Evolutionary conservation across 2,329 filamentous ascomycete genomes (phyloP).

Genomic region (Xylariomycetidae sp.): DNA sequence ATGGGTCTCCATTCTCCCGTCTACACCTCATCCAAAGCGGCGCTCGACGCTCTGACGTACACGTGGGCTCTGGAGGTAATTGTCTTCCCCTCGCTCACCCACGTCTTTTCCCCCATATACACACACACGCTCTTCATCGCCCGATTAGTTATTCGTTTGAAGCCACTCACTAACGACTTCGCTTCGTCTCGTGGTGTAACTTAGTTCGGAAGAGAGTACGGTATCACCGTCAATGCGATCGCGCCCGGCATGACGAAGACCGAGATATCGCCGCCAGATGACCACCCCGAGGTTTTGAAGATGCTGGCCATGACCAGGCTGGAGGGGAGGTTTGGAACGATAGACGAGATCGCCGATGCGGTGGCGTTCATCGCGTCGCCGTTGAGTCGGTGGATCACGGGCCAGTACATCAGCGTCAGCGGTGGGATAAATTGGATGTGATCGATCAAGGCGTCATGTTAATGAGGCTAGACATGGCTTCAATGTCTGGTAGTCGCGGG

Average conservation of each 20-base stretch:
- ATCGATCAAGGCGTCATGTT: no score
- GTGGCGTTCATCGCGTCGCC: slow-evolving; percentile 34
- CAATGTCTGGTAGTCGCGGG: no score
- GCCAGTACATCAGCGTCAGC: slow-evolving; percentile 11
- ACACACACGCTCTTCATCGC: background rate
- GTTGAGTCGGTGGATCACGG: slow-evolving; percentile 40
- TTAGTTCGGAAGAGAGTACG: slow-evolving; percentile 27
- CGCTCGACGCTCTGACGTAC: slow-evolving; percentile 29
- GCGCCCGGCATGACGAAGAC: slow-evolving; percentile 35
- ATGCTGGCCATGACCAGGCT: slow-evolving; percentile 30
- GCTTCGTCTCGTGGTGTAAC: slow-evolving; percentile 15
- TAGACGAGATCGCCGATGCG: slow-evolving; percentile 38
- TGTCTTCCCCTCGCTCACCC: no score
- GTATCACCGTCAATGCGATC: slow-evolving; percentile 40
- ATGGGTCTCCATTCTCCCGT: slow-evolving; percentile 12
- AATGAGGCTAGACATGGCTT: no score
- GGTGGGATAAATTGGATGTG: slow-evolving; percentile 9
- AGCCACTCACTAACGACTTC: no score
- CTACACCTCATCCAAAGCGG: slow-evolving; percentile 30
- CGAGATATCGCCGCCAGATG: slow-evolving; percentile 27
- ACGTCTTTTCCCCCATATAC: slow-evolving; percentile 1
- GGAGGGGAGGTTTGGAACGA: slow-evolving; percentile 28
- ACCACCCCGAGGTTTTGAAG: no score
- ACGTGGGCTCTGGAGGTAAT: slow-evolving; percentile 28
- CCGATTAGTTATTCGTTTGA: no score